Evolutionary conservation across 129 eudicot genomes (phyloP).

Genomic region (carrot (Daucus carota)): DNA sequence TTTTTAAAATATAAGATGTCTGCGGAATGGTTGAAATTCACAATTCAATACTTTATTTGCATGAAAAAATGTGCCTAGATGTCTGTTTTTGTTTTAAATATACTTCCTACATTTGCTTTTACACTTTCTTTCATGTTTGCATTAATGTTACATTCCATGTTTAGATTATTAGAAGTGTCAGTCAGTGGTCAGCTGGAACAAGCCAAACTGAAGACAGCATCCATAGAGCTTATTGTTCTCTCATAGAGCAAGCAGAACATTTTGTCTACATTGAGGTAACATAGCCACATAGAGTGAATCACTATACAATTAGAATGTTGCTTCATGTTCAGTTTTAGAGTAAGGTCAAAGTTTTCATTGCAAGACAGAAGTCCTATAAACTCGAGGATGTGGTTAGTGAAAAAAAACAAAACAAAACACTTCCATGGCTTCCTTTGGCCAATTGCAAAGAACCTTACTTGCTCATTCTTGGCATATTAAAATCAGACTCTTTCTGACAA

Average conservation of each 20-base stretch:
- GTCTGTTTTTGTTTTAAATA: not conserved
- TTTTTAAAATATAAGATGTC: not conserved
- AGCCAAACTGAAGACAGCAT: conserved; percentile 96
- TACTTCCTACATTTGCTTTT: not conserved
- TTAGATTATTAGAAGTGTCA: conserved; percentile 92
- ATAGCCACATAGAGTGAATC: not conserved
- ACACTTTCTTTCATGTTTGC: not conserved
- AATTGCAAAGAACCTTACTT: not conserved
- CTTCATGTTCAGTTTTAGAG: not conserved
- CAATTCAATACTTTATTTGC: not conserved
- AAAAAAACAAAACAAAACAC: not conserved
- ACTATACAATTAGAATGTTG: not conserved
- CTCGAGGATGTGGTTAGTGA: not conserved
- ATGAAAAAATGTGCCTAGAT: not conserved
- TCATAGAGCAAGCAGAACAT: conserved; percentile 85
- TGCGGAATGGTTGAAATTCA: not conserved
- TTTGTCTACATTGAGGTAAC: conserved; percentile 88
- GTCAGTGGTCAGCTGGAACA: conserved; percentile 98
- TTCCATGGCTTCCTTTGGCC: not conserved
- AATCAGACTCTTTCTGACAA: not conserved
- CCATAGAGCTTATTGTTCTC: conserved; percentile 82
- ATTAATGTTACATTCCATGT: conserved; percentile 2
- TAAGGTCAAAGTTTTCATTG: not conserved
- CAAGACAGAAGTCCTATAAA: not conserved
- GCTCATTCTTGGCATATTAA: not conserved